Base-by-base conservation (phyloP, 148 eudicot genomes). In the Cornus controversa region DNA sequence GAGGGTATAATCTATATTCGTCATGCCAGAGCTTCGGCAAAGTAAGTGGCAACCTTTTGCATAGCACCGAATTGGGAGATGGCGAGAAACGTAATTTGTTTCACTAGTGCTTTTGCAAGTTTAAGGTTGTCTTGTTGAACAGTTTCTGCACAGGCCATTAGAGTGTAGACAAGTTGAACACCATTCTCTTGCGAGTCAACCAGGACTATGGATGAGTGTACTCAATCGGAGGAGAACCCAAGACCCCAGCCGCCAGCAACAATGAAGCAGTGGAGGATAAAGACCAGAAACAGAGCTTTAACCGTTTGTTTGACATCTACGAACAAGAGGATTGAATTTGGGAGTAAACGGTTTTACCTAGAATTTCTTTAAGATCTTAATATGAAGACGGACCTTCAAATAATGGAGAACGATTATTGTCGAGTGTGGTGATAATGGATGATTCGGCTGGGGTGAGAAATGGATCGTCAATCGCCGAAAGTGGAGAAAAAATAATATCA, bases 321-420 rank as follows among this genome's bases (percentile, higher is more conserved):
- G n/a, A 4, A 3, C 11, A 34, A n/a, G n/a, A n/a, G 31, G 36
- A 27, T 57, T 67, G 62, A 24, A 22, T 69, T 40, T 26, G 72
- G 47, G 77, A 82, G 27, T 70, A 78, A 63, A 82, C 83, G 6
- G 97, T 90, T 47, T 84, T 81, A 20, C 97, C 97, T 2, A 95
- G 91, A 25, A 93, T 93, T 0, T 90, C 89, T 5, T 79, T 83
- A 0, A 93, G 89, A 82, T 91, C 97, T 70, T 87, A 87, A 53
- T 89, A 91, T 0, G 87, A 86, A 67, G 63, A 75, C 0, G 66
- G 25, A 34, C 87, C 82, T 42, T 87, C 86, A 40, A 31, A 63
- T 54, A 73, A 27, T 2, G 58, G 57, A 53, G 58, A 5, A 4
- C 13, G 45, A 22, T 50, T 60, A 10, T 36, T 73, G n/a, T 68